Percentiles rank a stretch among this genome's conserved stretches.
Conservation (phyloP, 2,329 filamentous ascomycete species). For the Ceratocystis harringtonii region DNA sequence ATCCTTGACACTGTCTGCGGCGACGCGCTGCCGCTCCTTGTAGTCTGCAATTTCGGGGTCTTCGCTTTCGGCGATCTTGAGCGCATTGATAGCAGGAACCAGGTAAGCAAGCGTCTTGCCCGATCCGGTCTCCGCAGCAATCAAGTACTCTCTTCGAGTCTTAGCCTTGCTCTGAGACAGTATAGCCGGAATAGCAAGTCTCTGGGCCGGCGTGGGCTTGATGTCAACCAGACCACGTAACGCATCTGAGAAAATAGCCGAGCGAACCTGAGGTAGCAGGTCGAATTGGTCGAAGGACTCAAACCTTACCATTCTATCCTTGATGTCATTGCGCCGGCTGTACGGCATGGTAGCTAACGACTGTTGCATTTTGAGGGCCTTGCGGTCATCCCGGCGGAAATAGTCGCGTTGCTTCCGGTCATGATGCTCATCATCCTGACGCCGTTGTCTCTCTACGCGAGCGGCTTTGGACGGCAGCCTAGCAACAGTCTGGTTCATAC, state of each 20-base stretch:
- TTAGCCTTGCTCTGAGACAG: slow-evolving; percentile 37
- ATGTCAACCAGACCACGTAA: slow-evolving; percentile 61
- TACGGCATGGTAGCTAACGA: slow-evolving; percentile 65
- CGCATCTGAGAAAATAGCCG: slow-evolving; percentile 57
- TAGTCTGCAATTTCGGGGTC: slow-evolving; percentile 46
- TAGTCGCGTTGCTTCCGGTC: slow-evolving; percentile 25
- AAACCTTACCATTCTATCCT: slow-evolving; percentile 45
- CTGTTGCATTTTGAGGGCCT: slow-evolving; percentile 89
- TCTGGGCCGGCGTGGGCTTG: slow-evolving; percentile 76
- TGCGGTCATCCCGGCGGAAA: slow-evolving; percentile 32
- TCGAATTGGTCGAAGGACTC: slow-evolving; percentile 71
- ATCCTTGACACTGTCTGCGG: slow-evolving; percentile 41
- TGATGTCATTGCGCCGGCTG: slow-evolving; percentile 40
- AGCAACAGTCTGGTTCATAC: slow-evolving; percentile 41
- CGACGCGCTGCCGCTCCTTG: slow-evolving; percentile 38
- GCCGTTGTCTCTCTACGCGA: background rate
- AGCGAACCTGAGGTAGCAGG: slow-evolving; percentile 54
- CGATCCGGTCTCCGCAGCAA: slow-evolving; percentile 92
- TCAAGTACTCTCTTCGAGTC: slow-evolving; percentile 45
- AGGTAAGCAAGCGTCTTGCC: slow-evolving; percentile 94
- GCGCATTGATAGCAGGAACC: slow-evolving; percentile 64
- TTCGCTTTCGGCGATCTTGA: slow-evolving; percentile 59
- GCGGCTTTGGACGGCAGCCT: slow-evolving; percentile 21
- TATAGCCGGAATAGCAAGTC: slow-evolving; percentile 71
- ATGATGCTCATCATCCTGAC: slow-evolving; percentile 10